Base-by-base conservation (phyloP, 129 eudicot genomes). In the Ambrosia trifida region DNA sequence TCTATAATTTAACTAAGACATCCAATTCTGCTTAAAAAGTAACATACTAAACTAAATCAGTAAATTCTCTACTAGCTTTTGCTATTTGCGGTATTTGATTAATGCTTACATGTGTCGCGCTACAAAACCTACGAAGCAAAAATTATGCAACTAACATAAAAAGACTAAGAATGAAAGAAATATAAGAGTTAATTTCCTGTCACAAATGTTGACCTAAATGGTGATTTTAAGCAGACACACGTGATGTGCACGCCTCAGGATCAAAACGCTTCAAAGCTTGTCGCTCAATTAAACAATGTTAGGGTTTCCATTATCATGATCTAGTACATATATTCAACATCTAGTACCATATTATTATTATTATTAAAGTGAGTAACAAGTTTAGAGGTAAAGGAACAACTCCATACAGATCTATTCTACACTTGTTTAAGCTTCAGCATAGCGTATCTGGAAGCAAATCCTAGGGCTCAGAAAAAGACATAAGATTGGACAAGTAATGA, bases 211-310 rank as follows among this genome's bases (percentile, higher is more conserved):
- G 50, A 54, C 12, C 64, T 18, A 46, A 38, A 17, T 20, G 11
- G 24, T 38, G 74, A 47, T 16, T 68, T 45, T 45, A 46, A 67
- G 40, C 45, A 68, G n/a, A n/a, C n/a, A n/a, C n/a, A n/a, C n/a
- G n/a, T n/a, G n/a, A n/a, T n/a, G n/a, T n/a, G n/a, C n/a, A n/a
- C n/a, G n/a, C n/a, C n/a, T n/a, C 28, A 24, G 28, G 0, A 24
- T 24, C 28, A 24, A 24, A 24, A 24, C 1, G 28, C 28, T 24
- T 24, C 28, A 24, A 24, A 24, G 28, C 1, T 0, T 24, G 28
- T 24, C 28, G 28, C 72, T 52, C 56, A 13, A 13, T 64, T 41
- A 31, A 58, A 40, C 40, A 8, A 14, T 33, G 17, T 17, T 38
- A 54, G 66, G 53, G 64, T 64, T 74, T 50, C 40, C 30, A 52